A percentile compares a stretch with the other conserved stretches of the same genome.
Conservation (phyloP, 1,139 yeast species). For the Torulaspora pretoriensis region DNA sequence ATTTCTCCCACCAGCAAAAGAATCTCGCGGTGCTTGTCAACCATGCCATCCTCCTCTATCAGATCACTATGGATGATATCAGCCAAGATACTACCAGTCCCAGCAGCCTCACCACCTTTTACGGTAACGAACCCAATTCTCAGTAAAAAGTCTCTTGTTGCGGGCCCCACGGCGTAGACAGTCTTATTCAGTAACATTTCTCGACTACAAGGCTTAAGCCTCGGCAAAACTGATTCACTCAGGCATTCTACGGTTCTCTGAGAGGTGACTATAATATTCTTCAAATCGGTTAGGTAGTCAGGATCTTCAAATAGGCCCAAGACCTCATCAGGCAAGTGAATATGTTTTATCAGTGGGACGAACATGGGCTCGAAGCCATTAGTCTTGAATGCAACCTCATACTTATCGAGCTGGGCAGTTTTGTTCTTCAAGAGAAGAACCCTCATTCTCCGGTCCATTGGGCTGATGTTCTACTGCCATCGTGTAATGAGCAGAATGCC, state of each 20-base stretch:
- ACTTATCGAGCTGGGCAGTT: constrained; percentile 64
- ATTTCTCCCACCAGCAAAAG: constrained; percentile 84
- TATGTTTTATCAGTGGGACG: constrained; percentile 66
- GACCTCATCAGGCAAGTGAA: constrained; percentile 46
- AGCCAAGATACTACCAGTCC: constrained; percentile 72
- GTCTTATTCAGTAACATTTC: constrained; percentile 43
- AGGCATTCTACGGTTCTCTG: constrained; percentile 89
- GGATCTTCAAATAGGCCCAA: constrained; percentile 41
- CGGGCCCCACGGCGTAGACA: constrained; percentile 89
- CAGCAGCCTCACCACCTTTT: constrained; percentile 71
- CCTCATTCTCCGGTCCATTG: constrained; percentile 5
- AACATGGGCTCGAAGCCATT: constrained; percentile 46
- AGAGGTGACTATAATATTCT: constrained; percentile 74
- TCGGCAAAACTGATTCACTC: constrained; percentile 42
- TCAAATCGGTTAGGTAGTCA: constrained; percentile 41
- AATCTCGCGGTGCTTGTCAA: constrained; percentile 30
- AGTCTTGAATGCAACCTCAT: constrained; percentile 42
- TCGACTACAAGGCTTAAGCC: constrained; percentile 18
- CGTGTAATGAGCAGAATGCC: no score
- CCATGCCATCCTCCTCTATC: constrained; percentile 20
- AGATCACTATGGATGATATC: constrained; percentile 53
- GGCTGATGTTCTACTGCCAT: neutral
- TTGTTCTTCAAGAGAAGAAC: constrained; percentile 57
- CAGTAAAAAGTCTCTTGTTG: constrained; percentile 61
- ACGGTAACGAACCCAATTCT: constrained; percentile 64